Conservation (phyloP, 805 yeast genomes). For the Metschnikowia matae region DNA sequence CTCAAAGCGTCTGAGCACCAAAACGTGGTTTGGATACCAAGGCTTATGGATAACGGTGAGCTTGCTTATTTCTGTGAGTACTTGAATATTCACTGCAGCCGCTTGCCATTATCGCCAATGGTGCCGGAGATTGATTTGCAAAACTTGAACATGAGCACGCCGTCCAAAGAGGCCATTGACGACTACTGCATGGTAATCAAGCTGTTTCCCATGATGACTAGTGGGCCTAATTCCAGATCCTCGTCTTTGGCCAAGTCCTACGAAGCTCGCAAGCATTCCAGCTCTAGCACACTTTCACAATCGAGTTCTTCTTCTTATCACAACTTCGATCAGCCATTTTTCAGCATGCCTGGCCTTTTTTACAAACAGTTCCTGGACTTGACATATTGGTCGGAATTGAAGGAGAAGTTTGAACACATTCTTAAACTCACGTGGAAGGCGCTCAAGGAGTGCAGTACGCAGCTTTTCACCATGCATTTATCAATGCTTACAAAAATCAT, state of each 20-base stretch:
- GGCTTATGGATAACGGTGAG: constrained; percentile 51
- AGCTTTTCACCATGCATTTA: constrained; percentile 51
- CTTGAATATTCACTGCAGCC: constrained; percentile 54
- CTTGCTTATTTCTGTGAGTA: constrained; percentile 58
- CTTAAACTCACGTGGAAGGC: constrained; percentile 49
- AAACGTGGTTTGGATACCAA: constrained; percentile 55
- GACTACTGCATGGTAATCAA: constrained; percentile 18
- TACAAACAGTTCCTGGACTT: constrained; percentile 60
- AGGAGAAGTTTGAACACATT: constrained; percentile 44
- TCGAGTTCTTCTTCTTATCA: constrained; percentile 33
- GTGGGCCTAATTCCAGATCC: constrained; percentile 7
- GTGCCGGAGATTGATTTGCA: constrained; percentile 19
- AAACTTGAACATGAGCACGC: constrained; percentile 22
- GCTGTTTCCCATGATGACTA: constrained; percentile 2
- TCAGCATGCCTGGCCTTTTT: constrained; percentile 41
- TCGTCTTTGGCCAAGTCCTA: constrained; percentile 17
- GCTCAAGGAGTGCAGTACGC: constrained; percentile 46
- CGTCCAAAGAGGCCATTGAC: constrained; percentile 21
- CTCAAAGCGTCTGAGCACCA: constrained; percentile 18
- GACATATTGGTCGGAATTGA: constrained; percentile 54
- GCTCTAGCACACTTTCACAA: constrained; percentile 31
- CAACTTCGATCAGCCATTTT: constrained; percentile 40
- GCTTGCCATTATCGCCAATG: constrained; percentile 46
- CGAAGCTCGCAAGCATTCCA: constrained; percentile 37
- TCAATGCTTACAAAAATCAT: constrained; percentile 51